A percentile compares a stretch with the other conserved stretches of the same genome.
These are phyloP conservation scores for Verticillium tricorpus DNA, from an alignment of 2,329 filamentous ascomycete genomes.

Conservation along the genomic window DNA sequence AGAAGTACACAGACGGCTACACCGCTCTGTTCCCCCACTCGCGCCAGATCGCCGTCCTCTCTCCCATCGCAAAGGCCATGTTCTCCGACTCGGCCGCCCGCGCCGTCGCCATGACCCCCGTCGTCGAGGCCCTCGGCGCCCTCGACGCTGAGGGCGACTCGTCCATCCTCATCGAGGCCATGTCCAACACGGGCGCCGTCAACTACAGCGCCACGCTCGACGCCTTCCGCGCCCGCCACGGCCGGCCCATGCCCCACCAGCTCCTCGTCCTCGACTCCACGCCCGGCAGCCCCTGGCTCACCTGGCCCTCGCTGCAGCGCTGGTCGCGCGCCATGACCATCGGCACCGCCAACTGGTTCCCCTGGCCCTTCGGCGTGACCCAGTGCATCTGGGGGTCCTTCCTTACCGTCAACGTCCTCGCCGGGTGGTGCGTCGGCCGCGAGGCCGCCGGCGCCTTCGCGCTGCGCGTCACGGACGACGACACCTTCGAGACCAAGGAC, in stretches of 20 bases:
- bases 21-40: slow-evolving; percentile 59
- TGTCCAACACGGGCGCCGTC: slow-evolving; percentile 82
- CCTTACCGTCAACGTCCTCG: slow-evolving; percentile 28
- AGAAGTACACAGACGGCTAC: slow-evolving; percentile 87
- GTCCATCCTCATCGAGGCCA: slow-evolving; percentile 88
- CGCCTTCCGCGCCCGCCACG: slow-evolving; percentile 47
- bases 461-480: slow-evolving; percentile 1
- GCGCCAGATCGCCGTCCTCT: slow-evolving; percentile 86
- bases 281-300: slow-evolving; percentile 41
- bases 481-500: slow-evolving; percentile 5
- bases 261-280: slow-evolving; percentile 86
- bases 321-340: slow-evolving; percentile 51
- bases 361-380: slow-evolving; percentile 44
- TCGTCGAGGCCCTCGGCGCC: slow-evolving; percentile 83
- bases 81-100: slow-evolving; percentile 86
- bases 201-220: slow-evolving; percentile 54
- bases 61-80: slow-evolving; percentile 83
- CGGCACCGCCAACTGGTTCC: slow-evolving; percentile 40
- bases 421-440: slow-evolving; percentile 6
- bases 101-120: slow-evolving; percentile 76
- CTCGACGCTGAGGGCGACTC: slow-evolving; percentile 92
- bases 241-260: slow-evolving; percentile 82
- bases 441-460: slow-evolving; percentile 8
- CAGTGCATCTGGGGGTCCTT: slow-evolving; percentile 41
- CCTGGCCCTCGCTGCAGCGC: slow-evolving; percentile 35